phyloP scores from a whole-genome alignment of 2,329 filamentous ascomycete genomes.

The Neopestalotiopsis sp. region DNA sequence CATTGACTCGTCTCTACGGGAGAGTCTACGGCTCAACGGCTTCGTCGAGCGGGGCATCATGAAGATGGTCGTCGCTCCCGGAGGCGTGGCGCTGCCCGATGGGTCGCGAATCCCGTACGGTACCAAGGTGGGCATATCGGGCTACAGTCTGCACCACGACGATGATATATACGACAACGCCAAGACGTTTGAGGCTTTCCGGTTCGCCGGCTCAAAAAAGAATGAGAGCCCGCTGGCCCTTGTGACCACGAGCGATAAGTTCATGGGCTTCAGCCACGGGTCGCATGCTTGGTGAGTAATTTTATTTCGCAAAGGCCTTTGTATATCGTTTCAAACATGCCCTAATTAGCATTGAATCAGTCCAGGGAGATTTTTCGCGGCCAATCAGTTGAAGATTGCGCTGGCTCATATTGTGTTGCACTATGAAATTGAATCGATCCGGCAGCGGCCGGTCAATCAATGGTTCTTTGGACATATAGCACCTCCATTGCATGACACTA shows the following conservation, averaged over 20 bases:
- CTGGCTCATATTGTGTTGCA: conserved; percentile 38
- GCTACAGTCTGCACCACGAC: conserved; percentile 39
- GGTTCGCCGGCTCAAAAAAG: conserved; percentile 34
- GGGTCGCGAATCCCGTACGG: conserved; percentile 39
- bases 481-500: conserved; percentile 29
- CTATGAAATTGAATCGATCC: conserved; percentile 41
- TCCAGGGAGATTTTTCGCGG: conserved; percentile 44
- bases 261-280: conserved; percentile 43
- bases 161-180: conserved; percentile 38
- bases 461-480: conserved; percentile 37
- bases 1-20: conserved; percentile 47
- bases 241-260: conserved; percentile 37
- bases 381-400: conserved; percentile 43
- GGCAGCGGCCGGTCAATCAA: conserved; percentile 27
- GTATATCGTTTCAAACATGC: neutral
- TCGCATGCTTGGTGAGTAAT: conserved; percentile 39
- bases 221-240: conserved; percentile 28
- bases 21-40: conserved; percentile 45
- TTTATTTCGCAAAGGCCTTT: neutral
- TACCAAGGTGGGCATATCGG: conserved; percentile 40
- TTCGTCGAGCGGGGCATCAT: conserved; percentile 42
- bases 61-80: conserved; percentile 40
- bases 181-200: conserved; percentile 41
- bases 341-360: conserved; percentile 20
- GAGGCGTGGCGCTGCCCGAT: conserved; percentile 38